These are phyloP conservation scores for Xylariaceae sp. DNA, from an alignment of 2,329 filamentous ascomycete genomes.

Conservation along the genomic window DNA sequence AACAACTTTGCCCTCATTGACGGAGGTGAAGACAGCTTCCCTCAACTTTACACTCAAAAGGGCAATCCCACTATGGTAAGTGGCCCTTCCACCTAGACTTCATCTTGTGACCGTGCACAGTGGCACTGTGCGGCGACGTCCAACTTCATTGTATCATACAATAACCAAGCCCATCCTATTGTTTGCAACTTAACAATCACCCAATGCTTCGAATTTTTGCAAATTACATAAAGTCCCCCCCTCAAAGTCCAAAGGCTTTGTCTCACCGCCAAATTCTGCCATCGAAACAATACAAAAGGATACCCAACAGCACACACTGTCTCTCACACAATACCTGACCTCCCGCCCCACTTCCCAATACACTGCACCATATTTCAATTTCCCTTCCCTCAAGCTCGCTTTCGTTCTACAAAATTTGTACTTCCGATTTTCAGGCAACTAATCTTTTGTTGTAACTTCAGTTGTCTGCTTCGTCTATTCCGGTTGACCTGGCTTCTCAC, in stretches of 20 bases:
- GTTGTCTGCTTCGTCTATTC: slow-evolving; percentile 79
- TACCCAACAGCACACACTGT: not conserved
- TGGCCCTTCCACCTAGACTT: slow-evolving; percentile 17
- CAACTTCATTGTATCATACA: not conserved
- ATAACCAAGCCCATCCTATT: not conserved
- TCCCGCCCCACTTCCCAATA: slow-evolving; percentile 2
- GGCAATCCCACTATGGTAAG: slow-evolving; percentile 50
- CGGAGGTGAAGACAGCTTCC: slow-evolving; percentile 81
- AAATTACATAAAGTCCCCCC: not conserved
- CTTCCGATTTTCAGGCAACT: slow-evolving; percentile 7
- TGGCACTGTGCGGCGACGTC: not conserved
- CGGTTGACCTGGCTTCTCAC: slow-evolving; percentile 76
- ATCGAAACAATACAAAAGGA: not conserved
- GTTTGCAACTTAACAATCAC: not conserved
- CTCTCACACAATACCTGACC: not conserved
- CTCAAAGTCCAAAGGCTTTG: not conserved
- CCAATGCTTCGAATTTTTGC: not conserved
- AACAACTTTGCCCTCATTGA: slow-evolving; percentile 72
- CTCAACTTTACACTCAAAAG: slow-evolving; percentile 74
- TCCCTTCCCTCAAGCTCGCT: slow-evolving; percentile 8
- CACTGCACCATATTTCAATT: slow-evolving; percentile 7
- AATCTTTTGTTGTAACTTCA: slow-evolving; percentile 46
- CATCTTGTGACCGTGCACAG: not conserved
- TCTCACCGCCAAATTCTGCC: not conserved
- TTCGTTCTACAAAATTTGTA: not conserved